Percentiles rank a stretch among this genome's conserved stretches.
phyloP scores from a whole-genome alignment of 768 basidiomycete species.

The Amylocystis lapponica region DNA sequence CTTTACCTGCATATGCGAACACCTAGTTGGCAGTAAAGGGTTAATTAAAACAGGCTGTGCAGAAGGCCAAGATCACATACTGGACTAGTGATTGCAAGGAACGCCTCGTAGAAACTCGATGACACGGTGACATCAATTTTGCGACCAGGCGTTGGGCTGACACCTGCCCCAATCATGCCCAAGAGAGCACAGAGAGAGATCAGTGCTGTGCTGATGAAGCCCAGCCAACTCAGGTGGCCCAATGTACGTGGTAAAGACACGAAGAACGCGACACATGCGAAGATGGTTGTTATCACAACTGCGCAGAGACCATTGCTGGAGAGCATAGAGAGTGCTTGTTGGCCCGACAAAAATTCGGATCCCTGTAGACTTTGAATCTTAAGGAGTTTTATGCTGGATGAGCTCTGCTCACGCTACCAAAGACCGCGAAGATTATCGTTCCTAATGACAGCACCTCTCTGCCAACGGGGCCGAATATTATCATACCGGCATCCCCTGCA shows the following conservation, averaged over 20 bases:
- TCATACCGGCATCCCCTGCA: constrained; percentile 44
- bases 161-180: constrained; percentile 46
- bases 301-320: constrained; percentile 45
- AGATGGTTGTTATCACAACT: constrained; percentile 40
- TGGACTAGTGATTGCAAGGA: constrained; percentile 48
- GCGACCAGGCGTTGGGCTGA: constrained; percentile 38
- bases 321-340: constrained; percentile 43
- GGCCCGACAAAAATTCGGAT: constrained; percentile 43
- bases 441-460: constrained; percentile 41
- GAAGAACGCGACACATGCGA: constrained; percentile 36
- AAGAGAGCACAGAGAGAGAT: constrained; percentile 43
- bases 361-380: constrained; percentile 28
- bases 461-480: constrained; percentile 42
- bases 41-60: background rate
- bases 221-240: constrained; percentile 41
- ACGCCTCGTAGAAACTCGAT: constrained; percentile 41
- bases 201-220: constrained; percentile 34
- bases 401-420: constrained; percentile 16
- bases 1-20: constrained; percentile 44
- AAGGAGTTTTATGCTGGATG: background rate
- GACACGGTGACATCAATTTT: constrained; percentile 31
- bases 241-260: constrained; percentile 44
- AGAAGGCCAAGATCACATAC: constrained; percentile 23
- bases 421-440: constrained; percentile 48
- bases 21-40: constrained; percentile 26